Evolutionary conservation across 2,329 filamentous ascomycete genomes (phyloP).

Genomic region (Parastagonospora avenae): DNA sequence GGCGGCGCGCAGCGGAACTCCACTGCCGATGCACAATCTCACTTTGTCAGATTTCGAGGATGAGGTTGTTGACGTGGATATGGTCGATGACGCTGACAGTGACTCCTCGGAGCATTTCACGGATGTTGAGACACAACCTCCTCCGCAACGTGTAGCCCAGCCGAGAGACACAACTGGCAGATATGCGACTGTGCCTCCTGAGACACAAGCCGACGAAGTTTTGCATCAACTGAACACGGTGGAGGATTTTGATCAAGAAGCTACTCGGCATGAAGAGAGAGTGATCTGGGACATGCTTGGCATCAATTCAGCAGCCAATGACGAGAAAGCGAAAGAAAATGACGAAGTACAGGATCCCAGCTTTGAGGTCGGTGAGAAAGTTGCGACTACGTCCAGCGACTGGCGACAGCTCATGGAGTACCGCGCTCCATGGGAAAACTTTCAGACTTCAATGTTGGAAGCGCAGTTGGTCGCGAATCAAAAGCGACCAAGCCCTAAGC

Average conservation of each 20-base stretch:
- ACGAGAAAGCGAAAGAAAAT: conserved; percentile 23
- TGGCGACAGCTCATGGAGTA: conserved; percentile 57
- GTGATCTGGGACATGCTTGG: conserved; percentile 53
- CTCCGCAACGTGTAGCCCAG: neutral
- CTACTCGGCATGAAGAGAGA: conserved; percentile 52
- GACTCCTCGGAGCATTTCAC: neutral
- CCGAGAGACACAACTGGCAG: conserved; percentile 6
- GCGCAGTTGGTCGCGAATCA: conserved; percentile 25
- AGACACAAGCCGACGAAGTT: neutral
- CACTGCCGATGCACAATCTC: conserved; percentile 26
- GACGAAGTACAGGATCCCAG: conserved; percentile 24
- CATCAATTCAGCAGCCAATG: conserved; percentile 18
- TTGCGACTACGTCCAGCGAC: conserved; percentile 45
- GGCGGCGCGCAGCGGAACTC: conserved; percentile 34
- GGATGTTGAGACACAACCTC: neutral
- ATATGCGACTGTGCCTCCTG: conserved; percentile 4
- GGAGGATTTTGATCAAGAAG: conserved; percentile 54
- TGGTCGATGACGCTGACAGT: neutral
- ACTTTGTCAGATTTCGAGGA: conserved; percentile 14
- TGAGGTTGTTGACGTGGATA: neutral
- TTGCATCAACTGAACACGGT: conserved; percentile 9
- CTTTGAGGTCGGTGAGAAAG: conserved; percentile 23
- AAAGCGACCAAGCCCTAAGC: conserved; percentile 6
- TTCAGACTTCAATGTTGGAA: conserved; percentile 16
- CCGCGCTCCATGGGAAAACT: conserved; percentile 57